Base-by-base conservation (phyloP, 371 early-diverging fungal species). In the Nematocida displodere region DNA sequence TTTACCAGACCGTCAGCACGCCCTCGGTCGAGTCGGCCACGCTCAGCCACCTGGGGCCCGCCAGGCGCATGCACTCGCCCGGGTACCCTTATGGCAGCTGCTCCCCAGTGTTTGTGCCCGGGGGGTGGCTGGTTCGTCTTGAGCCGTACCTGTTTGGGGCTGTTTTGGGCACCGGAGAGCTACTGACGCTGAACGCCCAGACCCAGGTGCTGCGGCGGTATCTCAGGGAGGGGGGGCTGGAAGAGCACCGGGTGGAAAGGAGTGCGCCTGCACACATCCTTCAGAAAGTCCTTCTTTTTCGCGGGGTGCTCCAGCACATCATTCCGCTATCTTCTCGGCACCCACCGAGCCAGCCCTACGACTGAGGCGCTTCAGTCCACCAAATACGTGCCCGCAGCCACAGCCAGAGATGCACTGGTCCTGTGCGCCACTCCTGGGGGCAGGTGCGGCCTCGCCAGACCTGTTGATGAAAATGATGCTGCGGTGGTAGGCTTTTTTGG, bases 1-100 rank as follows among this genome's bases (percentile, higher is more conserved):
- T 53, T 13, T 71, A 62, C 48, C 46, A 7, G 33, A 33, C 75
- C 11, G 24, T 71, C 0, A 62, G 33, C 3, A 17, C 49, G 2
- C 46, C 62, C 5, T 46, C 62, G n/a, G 31, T 61, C 2, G 75
- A 71, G 11, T 58, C 75, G 4, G 28, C 48, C 42, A 61, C 75
- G 15, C 42, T 71, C 22, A 49, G 50, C 15, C 58, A 50, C 48
- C 50, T 67, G 7, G n/a, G 34, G 33, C 50, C 66, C 20, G 34
- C 13, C 15, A 2, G 39, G n/a, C 7, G 17, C 5, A 40, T 39
- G 8, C 49, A 15, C 15, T 26, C 22, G 24, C 28, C 11, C 26
- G 11, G 22, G 31, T 17, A 26, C 49, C 11, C 52, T 52, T 26
- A 13, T n/a, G 8, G 13, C 11, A 54, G 54, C 29, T 54, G 37